Base-by-base conservation (phyloP, 331 rosid genomes). In the Telfairia occidentalis region DNA sequence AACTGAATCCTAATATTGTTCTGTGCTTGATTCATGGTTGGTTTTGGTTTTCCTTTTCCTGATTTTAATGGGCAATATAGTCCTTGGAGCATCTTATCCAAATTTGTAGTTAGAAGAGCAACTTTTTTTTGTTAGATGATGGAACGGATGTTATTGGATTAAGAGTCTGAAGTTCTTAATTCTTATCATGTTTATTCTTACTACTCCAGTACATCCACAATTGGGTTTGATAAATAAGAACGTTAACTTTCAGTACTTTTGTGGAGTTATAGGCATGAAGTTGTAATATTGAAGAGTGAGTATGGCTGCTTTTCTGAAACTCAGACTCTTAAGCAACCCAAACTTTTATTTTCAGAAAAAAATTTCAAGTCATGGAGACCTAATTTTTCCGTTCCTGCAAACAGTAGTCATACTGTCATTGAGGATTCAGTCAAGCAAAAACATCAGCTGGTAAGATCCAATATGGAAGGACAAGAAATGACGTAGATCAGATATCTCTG, bases 321-420 rank as follows among this genome's bases (percentile, higher is more conserved):
- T 66, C 55, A 60, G 23, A 32, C 42, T 45, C 43, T 21, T 26
- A 34, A 24, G 13, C 40, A 48, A 21, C 2, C 9, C n/a, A 15
- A 72, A 32, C 18, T 78, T 75, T 21, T 69, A 43, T 75, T 75
- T 85, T 85, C 92, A 90, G 96, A 86, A 70, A 84, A 78, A 77
- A 74, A 83, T 80, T 85, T 81, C 58, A 83, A 82, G 76, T 84
- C 90, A n/a, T 87, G 92, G 96, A 84, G 87, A 78, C 92, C 85
- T 45, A 78, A 77, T 78, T 81, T 84, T 35, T 84, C 83, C 26
- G 46, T 78, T 50, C 35, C 55, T n/a, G 71, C 83, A 42, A 84
- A 77, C 58, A 37, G 84, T 78, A 81, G 78, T 77, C 45, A 75
- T 78, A 60, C 78, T 59, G 59, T 81, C 65, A 46, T 73, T 46